phyloP scores from a whole-genome alignment of 495 filamentous ascomycete species.

The Penicillium waksmanii region DNA sequence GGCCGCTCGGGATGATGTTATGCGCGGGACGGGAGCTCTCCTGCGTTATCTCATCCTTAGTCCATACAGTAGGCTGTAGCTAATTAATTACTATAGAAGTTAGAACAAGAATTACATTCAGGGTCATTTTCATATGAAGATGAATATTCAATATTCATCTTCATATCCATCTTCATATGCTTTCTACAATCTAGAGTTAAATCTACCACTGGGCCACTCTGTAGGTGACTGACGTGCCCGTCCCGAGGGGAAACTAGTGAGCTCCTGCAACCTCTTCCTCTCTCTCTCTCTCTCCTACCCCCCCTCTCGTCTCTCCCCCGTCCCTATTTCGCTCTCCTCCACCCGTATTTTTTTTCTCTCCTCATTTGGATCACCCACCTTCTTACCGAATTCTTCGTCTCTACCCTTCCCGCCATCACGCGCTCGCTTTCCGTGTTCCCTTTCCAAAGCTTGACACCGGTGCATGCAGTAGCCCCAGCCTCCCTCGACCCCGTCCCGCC shows the following conservation, averaged over 20 bases:
- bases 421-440: slow-evolving; percentile 29
- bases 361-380: neutral
- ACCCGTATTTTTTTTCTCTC: slow-evolving; percentile 1
- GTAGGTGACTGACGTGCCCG: neutral
- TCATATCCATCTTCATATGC: too few species aligned
- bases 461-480: slow-evolving; percentile 15
- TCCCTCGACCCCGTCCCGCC: slow-evolving; percentile 4
- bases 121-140: too few species aligned
- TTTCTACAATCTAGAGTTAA: too few species aligned
- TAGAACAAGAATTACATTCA: too few species aligned
- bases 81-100: too few species aligned
- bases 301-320: slow-evolving; percentile 6
- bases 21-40: neutral
- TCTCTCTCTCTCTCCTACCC: slow-evolving; percentile 9
- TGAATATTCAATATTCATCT: too few species aligned
- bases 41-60: too few species aligned
- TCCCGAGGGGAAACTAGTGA: slow-evolving; percentile 12
- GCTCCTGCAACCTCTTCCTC: slow-evolving; percentile 24
- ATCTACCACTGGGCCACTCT: too few species aligned
- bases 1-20: slow-evolving; percentile 13
- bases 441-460: slow-evolving; percentile 16
- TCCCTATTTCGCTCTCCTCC: slow-evolving; percentile 6
- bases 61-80: too few species aligned
- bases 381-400: neutral
- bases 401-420: slow-evolving; percentile 19